Conservation (phyloP, 164 flowering plant species). For the Piper betle region DNA sequence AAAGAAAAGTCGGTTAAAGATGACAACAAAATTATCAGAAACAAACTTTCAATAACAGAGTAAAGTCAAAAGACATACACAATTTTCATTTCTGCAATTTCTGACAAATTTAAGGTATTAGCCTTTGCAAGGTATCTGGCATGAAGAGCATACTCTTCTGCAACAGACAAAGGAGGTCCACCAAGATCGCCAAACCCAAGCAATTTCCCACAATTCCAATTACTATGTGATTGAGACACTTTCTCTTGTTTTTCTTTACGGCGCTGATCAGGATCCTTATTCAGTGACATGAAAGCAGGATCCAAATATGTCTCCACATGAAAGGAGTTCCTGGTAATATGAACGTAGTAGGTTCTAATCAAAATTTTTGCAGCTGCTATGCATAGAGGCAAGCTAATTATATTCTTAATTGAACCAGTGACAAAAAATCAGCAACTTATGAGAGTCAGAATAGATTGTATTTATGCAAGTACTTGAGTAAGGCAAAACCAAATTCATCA, state of each 20-base stretch:
- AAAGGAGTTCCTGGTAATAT: slow-evolving; percentile 48
- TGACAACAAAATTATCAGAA: neutral
- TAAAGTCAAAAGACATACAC: slow-evolving; percentile 46
- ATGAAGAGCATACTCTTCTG: slow-evolving; percentile 95
- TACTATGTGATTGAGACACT: slow-evolving; percentile 60
- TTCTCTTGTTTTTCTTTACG: slow-evolving; percentile 89
- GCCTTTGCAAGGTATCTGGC: slow-evolving; percentile 95
- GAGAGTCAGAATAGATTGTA: neutral
- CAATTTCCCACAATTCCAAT: slow-evolving; percentile 74
- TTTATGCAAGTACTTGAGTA: neutral
- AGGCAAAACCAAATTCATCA: neutral
- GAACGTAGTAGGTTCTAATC: neutral
- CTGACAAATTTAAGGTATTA: slow-evolving; percentile 87
- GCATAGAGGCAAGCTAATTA: neutral
- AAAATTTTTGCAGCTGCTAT: too few relatives aligned
- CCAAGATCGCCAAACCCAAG: slow-evolving; percentile 97
- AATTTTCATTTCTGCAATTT: slow-evolving; percentile 99
- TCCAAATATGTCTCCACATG: slow-evolving; percentile 81
- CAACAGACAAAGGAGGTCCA: slow-evolving; percentile 74
- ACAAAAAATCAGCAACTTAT: neutral
- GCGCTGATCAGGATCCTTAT: slow-evolving; percentile 93
- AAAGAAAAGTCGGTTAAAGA: slow-evolving; percentile 1
- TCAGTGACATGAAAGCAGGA: slow-evolving; percentile 94
- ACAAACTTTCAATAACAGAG: neutral
- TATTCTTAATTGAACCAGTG: neutral